Base-by-base conservation (phyloP, 768 basidiomycete species). In the Lactarius sanguifluus region DNA sequence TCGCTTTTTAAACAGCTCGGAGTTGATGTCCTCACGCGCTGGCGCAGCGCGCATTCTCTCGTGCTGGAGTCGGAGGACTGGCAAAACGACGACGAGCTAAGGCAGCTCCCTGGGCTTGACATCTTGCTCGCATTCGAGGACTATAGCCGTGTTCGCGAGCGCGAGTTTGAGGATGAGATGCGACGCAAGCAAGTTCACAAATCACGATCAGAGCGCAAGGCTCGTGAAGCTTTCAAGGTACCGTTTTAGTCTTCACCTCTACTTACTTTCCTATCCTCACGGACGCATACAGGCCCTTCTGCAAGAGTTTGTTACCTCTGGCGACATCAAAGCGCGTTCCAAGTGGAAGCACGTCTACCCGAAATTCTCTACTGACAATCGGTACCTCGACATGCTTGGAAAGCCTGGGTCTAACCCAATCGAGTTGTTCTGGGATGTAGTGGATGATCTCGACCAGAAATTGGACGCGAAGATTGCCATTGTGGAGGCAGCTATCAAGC, bases 271-370 rank as follows among this genome's bases (percentile, higher is more conserved):
- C 41, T 25, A 28, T 43, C 52, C 52, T 45, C 47, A 62, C 28
- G 38, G 60, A 52, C 18, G 64, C n/a, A 23, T 58, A 10, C 68
- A 95, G 90, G 84, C 80, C 6, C 79, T 98, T 36, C 81, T 99
- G 20, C 80, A 84, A 52, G 87, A 86, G 58, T 79, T 97, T n/a
- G 78, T 89, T 9, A 77, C 82, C 5, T 75, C 79, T 0, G 87
- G 91, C 9, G 81, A 86, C 59, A 82, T 98, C 76, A 88, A 84
- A 61, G 87, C 94, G 5, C 86, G 89, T 38, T 86, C 89, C 5
- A 96, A 95, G 75, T 99, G 96, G 96, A 94, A 94, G 75, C 83
- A 90, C 41, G 83, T 94, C 32, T 94, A 94, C 71, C 88, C 92
- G 0, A 77, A 81, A 28, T 88, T 98, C 78, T 80, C 81, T 8